Evolutionary conservation across 805 yeast species (phyloP).

Genomic region (Cyberlindnera petersonii): DNA sequence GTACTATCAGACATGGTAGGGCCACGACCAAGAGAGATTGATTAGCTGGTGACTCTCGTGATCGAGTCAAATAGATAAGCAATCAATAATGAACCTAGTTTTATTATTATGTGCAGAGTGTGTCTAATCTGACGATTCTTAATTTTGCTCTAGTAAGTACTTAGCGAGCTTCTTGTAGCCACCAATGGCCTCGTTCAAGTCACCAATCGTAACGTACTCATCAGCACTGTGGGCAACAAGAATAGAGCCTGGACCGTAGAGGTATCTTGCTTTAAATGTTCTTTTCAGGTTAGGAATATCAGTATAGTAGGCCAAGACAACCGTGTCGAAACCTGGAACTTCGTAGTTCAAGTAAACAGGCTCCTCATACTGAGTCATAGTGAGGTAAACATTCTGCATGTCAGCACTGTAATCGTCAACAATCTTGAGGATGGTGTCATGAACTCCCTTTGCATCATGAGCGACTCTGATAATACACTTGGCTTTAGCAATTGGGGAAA

Average conservation of each 20-base stretch:
- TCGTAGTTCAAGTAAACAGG: constrained; percentile 42
- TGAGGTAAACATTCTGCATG: constrained; percentile 22
- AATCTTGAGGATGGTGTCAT: constrained; percentile 28
- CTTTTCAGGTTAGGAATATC: constrained; percentile 44
- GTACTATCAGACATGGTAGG: too few species aligned
- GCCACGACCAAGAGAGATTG: too few species aligned
- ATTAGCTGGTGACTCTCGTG: too few species aligned
- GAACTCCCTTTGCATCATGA: constrained; percentile 38
- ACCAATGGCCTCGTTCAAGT: constrained; percentile 45
- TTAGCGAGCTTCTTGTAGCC: constrained; percentile 40
- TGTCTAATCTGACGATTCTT: too few species aligned
- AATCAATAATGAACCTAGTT: too few species aligned
- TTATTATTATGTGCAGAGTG: too few species aligned
- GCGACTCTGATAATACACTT: constrained; percentile 51
- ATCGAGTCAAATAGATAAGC: too few species aligned
- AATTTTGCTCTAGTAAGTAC: constrained; percentile 15
- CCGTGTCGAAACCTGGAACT: constrained; percentile 61
- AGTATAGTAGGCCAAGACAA: constrained; percentile 48
- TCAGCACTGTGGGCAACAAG: constrained; percentile 56
- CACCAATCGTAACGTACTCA: constrained; percentile 47
- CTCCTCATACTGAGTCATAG: constrained; percentile 30
- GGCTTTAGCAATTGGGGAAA: constrained; percentile 57
- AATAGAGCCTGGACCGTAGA: constrained; percentile 68
- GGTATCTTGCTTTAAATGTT: constrained; percentile 35
- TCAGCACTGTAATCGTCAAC: constrained; percentile 29